Evolutionary conservation across 257 asterid species (phyloP).

Genomic region (Lavandula angustifolia): DNA sequence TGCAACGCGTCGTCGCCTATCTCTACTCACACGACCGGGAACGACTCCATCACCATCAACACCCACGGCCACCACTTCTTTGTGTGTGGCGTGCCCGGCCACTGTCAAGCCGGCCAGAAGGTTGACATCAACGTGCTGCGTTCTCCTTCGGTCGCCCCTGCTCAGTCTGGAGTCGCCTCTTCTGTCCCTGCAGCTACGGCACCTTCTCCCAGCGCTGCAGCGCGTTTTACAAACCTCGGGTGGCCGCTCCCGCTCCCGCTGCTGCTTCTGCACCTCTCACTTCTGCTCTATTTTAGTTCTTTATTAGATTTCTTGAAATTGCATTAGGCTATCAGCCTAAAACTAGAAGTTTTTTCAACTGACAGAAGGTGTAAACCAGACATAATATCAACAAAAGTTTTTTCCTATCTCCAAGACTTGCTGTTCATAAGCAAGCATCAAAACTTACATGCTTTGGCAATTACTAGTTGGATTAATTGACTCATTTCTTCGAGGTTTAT

Average conservation of each 20-base stretch:
- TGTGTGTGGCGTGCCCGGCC: constrained; percentile 81
- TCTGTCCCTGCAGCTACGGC: constrained; percentile 38
- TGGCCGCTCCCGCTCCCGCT: neutral
- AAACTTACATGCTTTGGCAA: too few species aligned
- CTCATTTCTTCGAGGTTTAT: too few species aligned
- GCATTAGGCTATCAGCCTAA: neutral
- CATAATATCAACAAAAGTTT: neutral
- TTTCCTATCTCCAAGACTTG: too few species aligned
- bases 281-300: constrained; percentile 2
- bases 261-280: constrained; percentile 19
- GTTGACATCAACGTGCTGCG: constrained; percentile 71
- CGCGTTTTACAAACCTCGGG: too few species aligned
- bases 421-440: too few species aligned
- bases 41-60: constrained; percentile 65
- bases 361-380: neutral
- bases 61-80: constrained; percentile 75
- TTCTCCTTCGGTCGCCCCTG: constrained; percentile 37
- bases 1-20: constrained; percentile 78
- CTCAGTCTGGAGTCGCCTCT: constrained; percentile 35
- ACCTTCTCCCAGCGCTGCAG: constrained; percentile 56
- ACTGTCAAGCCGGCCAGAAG: constrained; percentile 82
- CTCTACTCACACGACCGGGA: constrained; percentile 73
- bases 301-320: neutral
- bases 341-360: neutral
- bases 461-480: too few species aligned